A percentile compares a stretch with the other conserved stretches of the same genome.
Conservation (phyloP, 1,284 basidiomycete species). For the Fomitopsis pinicola region DNA sequence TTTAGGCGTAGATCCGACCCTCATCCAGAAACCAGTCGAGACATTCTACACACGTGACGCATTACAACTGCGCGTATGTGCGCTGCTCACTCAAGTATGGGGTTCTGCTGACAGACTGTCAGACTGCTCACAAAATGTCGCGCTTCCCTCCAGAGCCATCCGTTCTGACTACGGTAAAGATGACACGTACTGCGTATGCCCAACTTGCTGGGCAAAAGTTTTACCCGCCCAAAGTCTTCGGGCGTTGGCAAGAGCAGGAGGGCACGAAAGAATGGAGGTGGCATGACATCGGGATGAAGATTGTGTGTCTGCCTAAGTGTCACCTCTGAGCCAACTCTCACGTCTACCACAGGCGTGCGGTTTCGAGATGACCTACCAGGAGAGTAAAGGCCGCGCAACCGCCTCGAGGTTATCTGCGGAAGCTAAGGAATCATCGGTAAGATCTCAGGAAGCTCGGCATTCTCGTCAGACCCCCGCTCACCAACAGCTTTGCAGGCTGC, state of each 20-base stretch:
- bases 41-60: conserved; percentile 93
- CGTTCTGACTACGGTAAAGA: conserved; percentile 56
- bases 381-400: conserved; percentile 55
- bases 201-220: conserved; percentile 90
- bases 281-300: conserved; percentile 87
- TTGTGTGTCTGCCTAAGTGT: conserved; percentile 43
- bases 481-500: conserved; percentile 37
- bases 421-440: conserved; percentile 43
- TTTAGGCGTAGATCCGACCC: conserved; percentile 56
- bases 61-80: conserved; percentile 76
- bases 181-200: conserved; percentile 91
- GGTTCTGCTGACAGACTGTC: conserved; percentile 1
- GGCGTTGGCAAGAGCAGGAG: conserved; percentile 64
- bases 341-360: conserved; percentile 66
- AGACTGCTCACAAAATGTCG: conserved; percentile 85
- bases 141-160: conserved; percentile 77
- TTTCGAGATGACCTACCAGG: conserved; percentile 92
- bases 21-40: conserved; percentile 85
- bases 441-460: conserved; percentile 13
- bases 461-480: neutral
- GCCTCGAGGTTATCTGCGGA: conserved; percentile 33
- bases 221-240: conserved; percentile 88
- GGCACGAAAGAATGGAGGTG: conserved; percentile 64
- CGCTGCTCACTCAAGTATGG: neutral
- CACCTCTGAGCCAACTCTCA: neutral